phyloP scores from a whole-genome alignment of 2,329 filamentous ascomycete species.

The Cytospora leucostoma region DNA sequence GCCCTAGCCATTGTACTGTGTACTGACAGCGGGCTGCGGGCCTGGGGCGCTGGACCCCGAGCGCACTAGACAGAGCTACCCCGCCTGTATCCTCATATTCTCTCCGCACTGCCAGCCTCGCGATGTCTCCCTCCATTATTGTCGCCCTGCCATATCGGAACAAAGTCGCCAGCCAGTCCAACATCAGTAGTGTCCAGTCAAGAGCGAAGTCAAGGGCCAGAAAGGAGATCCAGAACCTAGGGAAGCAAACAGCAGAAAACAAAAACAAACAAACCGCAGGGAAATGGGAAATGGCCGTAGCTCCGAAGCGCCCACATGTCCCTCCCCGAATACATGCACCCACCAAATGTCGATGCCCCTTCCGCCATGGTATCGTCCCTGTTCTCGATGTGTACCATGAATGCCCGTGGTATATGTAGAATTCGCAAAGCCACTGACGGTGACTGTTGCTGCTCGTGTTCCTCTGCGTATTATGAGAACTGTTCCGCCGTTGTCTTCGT shows the following conservation, averaged over 20 bases:
- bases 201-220: neutral
- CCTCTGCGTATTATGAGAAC: constrained; percentile 6
- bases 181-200: neutral
- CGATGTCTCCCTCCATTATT: neutral
- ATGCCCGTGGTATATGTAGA: neutral
- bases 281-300: neutral
- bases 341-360: constrained; percentile 2
- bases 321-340: neutral
- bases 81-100: constrained; percentile 17
- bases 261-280: neutral
- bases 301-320: constrained; percentile 12
- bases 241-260: neutral
- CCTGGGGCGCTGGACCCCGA: constrained; percentile 4
- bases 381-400: neutral
- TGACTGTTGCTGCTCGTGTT: neutral
- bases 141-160: neutral
- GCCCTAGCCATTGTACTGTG: neutral
- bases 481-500: constrained; percentile 24
- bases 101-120: constrained; percentile 17
- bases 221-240: neutral
- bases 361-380: neutral
- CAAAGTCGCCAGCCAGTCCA: neutral
- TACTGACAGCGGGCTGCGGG: constrained; percentile 17
- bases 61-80: constrained; percentile 11
- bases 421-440: neutral